phyloP scores from a whole-genome alignment of 2,329 filamentous ascomycete genomes.

The Diaporthe citri region DNA sequence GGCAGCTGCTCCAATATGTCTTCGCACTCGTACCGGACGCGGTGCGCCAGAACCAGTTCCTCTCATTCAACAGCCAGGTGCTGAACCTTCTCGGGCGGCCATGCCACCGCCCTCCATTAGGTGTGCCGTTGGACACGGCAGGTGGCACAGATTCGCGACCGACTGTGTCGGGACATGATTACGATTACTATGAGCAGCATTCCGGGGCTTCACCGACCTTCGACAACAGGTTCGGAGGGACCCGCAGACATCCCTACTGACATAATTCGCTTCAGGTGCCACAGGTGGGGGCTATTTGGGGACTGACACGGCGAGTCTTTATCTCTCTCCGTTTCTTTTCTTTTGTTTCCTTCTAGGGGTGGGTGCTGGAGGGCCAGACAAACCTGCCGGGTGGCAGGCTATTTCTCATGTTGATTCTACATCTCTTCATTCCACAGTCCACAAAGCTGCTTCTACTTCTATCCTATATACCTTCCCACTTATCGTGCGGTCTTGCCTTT shows the following conservation, averaged over 20 bases:
- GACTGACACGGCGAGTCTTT: neutral
- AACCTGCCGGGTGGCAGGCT: neutral
- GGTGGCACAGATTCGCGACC: neutral
- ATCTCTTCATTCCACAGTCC: neutral
- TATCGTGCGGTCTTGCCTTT: neutral
- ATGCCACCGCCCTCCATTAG: too few species aligned
- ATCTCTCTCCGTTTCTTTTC: neutral
- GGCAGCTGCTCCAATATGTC: conserved; percentile 5
- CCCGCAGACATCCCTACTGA: neutral
- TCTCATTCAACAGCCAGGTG: neutral
- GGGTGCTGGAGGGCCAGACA: neutral
- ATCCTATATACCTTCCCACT: neutral
- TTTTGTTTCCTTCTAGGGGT: neutral
- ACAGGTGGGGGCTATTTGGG: neutral
- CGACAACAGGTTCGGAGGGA: neutral
- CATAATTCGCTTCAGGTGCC: neutral
- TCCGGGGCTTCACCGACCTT: neutral
- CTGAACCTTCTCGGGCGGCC: neutral
- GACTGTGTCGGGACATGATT: neutral
- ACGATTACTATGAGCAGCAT: neutral
- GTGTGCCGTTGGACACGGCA: neutral
- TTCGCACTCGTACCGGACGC: neutral
- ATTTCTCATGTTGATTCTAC: neutral
- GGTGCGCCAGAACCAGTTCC: neutral
- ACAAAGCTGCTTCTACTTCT: neutral